Base-by-base conservation (phyloP, 2,329 filamentous ascomycete species). In the Colletotrichum lini region DNA sequence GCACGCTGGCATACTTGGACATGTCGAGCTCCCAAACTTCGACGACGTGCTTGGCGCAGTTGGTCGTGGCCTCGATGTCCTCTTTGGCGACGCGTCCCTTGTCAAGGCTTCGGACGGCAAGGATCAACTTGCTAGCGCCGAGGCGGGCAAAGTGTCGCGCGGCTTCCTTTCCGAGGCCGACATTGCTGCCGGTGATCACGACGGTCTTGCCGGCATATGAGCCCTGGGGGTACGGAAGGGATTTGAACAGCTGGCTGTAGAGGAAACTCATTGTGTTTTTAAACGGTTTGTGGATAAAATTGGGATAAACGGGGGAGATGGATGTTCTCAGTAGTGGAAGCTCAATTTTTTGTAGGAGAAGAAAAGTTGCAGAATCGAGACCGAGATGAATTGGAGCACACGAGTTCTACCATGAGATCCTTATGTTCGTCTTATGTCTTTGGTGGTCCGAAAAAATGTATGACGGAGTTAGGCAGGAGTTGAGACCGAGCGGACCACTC, bases 21-120 rank as follows among this genome's bases (percentile, higher is more conserved):
- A 89, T 81, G 74, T 90, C 87, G 5, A 90, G 74, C 13, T 79
- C 65, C 86, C 86, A 89, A 15, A 88, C 85, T 53, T 88, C 79
- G 42, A 87, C 77, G 3, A 68, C 75, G n/a, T 65, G 77, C 49
- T 38, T 70, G 30, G 26, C 70, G 59, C 67, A 60, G 30, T 54
- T 73, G 15, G 79, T 78, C 23, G 77, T 75, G 1, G 70, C 66
- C 40, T 78, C 77, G 54, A 87, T 82, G 49, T 79, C 78, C 2
- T 73, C 61, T 23, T 80, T 82, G 56, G 85, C 85, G 18, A 49
- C 73, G 8, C 26, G 53, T 3, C 73, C 74, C 40, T 73, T 76
- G 30, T 74, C 72, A 12, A 74, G 56, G 40, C 35, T 73, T 38
- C 74, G 74, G 2, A 74, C 72, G 15, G 73, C 74, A 16, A 75